These are phyloP conservation scores for Penicillium manginii DNA, from an alignment of 495 filamentous ascomycete species.

Conservation along the genomic window DNA sequence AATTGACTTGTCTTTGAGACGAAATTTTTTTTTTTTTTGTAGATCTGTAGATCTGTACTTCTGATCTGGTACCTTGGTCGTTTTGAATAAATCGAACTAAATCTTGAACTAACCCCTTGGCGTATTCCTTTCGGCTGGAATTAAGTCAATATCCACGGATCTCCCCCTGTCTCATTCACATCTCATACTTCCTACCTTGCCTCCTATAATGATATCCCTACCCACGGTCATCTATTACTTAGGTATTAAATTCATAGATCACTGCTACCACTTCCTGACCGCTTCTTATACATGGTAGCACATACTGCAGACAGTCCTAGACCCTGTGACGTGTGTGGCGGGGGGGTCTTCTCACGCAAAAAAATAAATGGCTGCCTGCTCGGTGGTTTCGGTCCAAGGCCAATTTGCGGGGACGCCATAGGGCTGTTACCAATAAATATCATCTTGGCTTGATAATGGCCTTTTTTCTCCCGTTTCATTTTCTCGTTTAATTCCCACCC, in stretches of 20 bases:
- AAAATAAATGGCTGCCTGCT: slow-evolving; percentile 19
- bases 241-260: too few species aligned
- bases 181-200: too few species aligned
- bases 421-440: not conserved
- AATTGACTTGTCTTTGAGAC: slow-evolving; percentile 22
- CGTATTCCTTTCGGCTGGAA: too few species aligned
- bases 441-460: not conserved
- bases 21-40: not conserved
- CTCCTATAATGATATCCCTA: too few species aligned
- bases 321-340: slow-evolving; percentile 20
- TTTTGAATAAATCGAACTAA: too few species aligned
- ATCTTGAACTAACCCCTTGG: too few species aligned
- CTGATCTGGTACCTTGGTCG: not conserved
- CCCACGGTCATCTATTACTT: too few species aligned
- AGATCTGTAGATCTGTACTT: not conserved
- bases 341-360: not conserved
- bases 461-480: not conserved
- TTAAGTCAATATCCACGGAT: too few species aligned
- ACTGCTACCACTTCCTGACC: too few species aligned
- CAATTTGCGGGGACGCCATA: slow-evolving; percentile 1
- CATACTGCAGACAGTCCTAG: too few species aligned
- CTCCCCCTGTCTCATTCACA: too few species aligned
- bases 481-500: not conserved
- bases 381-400: not conserved
- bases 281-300: too few species aligned